Evolutionary conservation across 148 eudicot species (phyloP), one percentile per base, ranked within the genome.

Genomic region (Fallopia convolvulus): DNA sequence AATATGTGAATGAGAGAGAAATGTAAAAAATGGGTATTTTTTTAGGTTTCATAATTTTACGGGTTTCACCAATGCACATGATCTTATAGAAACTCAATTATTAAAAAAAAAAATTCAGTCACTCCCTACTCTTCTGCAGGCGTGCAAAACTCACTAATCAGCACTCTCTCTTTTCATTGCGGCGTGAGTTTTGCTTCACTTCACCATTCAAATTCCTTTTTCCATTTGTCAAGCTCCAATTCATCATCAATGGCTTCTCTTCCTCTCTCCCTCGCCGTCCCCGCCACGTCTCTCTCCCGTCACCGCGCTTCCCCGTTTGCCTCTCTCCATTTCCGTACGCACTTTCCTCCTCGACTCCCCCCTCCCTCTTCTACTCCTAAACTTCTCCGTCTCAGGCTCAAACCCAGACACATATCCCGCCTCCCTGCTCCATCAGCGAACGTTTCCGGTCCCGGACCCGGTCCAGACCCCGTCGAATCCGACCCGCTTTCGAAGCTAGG

Each of bases 401-500:
- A 46, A 36, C n/a, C 79, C 72, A 46, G 7, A 10, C 81, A 68
- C 74, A 36, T 23, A 77, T 30, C 75, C 21, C 74, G 23, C 48
- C 39, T 30, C 71, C 9, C 11, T 18, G 74, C 84, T 0, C 48
- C 75, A 14, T 80, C 78, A 9, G 97, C 98, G 30, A 85, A 92
- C 58, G 88, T 85, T 77, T 61, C 78, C 81, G 20, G 86, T 70
- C 4, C 48, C 83, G 41, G 87, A 84, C 66, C 88, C 86, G 41
- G 87, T 83, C 66, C 88, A 85, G 60, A 86, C 80, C 75, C 75
- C 5, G 6, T 84, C 18, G 85, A 85, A 40, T 20, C 75, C 32
- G 75, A 73, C 15, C 36, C 72, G 52, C n/a, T 11, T 60, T 21
- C 41, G 56, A 41, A 44, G 20, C 72, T 70, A 81, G 14, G n/a